Evolutionary conservation across 495 filamentous ascomycete genomes (phyloP), one percentile per base, ranked within the genome.

Genomic region (Aspergillus kassunensis): DNA sequence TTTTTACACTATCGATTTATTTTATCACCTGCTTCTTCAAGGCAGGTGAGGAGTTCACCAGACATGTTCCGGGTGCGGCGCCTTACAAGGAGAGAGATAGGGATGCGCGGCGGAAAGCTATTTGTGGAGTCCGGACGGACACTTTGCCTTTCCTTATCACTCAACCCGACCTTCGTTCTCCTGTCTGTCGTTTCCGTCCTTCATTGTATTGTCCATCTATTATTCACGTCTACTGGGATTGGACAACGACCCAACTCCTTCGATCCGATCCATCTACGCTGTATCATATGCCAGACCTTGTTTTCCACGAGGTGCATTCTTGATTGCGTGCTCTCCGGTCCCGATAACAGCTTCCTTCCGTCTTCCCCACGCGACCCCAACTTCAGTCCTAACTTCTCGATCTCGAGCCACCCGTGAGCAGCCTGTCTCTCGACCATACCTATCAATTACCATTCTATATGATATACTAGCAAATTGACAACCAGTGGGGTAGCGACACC

Each of bases 91-190:
- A 27, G 24, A 27, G 4, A n/a, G n/a, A n/a, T n/a, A n/a, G 24
- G 4, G 24, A 27, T 27, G 24, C 24, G 4, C 24, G 24, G 24
- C 12, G 21, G 12, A 36, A 39, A 29, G 20, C 43, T 46, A 34
- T 35, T 30, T 42, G 39, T n/a, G 36, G 36, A 40, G 7, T 35
- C 30, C 30, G 6, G 30, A 29, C 44, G 49, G 55, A 34, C 55
- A 57, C 55, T 53, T 51, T 53, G 55, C 31, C 46, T 48, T 30
- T 59, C 51, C 49, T 44, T 40, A 52, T 45, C 40, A 27, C 42
- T 48, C 37, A 24, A 48, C 15, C 44, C 24, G 9, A 4, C 24
- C 9, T 9, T 9, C 9, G 24, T 27, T 12, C 16, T 40, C 31
- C 24, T 34, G 34, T 29, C 25, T 46, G 23, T 51, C 27, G 40